Evolutionary conservation across 345 rosid species (phyloP).

Genomic region (Physaria fendleri): DNA sequence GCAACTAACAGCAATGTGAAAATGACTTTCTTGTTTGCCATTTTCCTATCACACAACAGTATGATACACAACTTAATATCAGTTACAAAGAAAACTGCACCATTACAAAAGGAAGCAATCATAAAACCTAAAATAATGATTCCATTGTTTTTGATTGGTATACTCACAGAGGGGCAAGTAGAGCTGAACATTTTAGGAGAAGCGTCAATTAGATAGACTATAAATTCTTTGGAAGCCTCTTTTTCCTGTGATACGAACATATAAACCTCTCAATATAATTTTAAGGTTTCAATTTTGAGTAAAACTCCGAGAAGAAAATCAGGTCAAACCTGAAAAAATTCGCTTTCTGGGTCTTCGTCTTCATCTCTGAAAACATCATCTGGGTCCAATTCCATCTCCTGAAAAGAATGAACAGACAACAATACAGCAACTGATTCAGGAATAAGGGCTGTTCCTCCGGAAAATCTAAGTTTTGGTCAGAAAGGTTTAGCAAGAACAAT

Average conservation of each 20-base stretch:
- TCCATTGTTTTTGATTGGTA: neutral
- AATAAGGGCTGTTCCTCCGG: neutral
- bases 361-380: constrained; percentile 90
- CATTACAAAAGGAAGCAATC: neutral
- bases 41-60: constrained; percentile 43
- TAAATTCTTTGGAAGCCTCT: constrained; percentile 62
- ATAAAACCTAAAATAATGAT: neutral
- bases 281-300: neutral
- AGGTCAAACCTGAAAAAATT: constrained; percentile 47
- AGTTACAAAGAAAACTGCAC: neutral
- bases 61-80: neutral
- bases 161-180: constrained; percentile 48
- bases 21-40: constrained; percentile 57
- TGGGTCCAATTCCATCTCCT: constrained; percentile 68
- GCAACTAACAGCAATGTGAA: constrained; percentile 64
- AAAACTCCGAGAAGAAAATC: neutral
- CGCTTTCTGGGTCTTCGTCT: constrained; percentile 61
- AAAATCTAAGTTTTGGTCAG: no score
- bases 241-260: constrained; percentile 38
- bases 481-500: constrained; percentile 13
- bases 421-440: neutral
- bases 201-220: constrained; percentile 76
- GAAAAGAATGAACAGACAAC: neutral
- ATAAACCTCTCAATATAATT: neutral
- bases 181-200: constrained; percentile 78